phyloP scores from a whole-genome alignment of 2,329 filamentous ascomycete species.

The Chalaropsis ovoidea region DNA sequence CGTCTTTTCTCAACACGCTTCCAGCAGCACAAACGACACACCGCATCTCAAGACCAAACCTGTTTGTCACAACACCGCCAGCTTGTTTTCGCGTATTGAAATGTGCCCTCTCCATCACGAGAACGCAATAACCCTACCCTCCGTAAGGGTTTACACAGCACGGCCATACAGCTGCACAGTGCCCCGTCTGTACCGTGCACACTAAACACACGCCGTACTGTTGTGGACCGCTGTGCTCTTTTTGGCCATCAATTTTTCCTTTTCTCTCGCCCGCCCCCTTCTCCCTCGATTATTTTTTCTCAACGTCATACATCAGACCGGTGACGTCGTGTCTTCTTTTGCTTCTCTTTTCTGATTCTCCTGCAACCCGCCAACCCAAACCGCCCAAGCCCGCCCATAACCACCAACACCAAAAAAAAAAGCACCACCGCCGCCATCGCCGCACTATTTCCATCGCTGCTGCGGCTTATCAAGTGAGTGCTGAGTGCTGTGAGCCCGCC shows the following conservation, averaged over 20 bases:
- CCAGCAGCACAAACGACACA: no score
- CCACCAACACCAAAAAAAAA: background rate
- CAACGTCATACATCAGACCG: constrained; percentile 26
- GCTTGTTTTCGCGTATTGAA: background rate
- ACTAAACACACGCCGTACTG: background rate
- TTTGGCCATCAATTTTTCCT: constrained; percentile 24
- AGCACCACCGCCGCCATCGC: constrained; percentile 1
- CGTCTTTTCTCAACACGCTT: background rate
- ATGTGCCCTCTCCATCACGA: background rate
- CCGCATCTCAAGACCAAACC: background rate
- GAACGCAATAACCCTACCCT: background rate
- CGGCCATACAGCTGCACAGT: constrained; percentile 8
- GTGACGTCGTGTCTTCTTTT: constrained; percentile 25
- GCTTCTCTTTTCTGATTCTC: constrained; percentile 14
- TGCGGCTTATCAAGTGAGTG: no score
- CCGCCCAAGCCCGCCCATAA: constrained; percentile 3
- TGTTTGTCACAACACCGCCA: background rate
- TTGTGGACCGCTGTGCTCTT: constrained; percentile 19
- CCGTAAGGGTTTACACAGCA: constrained; percentile 2
- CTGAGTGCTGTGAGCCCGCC: background rate
- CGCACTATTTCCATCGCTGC: background rate
- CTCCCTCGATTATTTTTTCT: constrained; percentile 25
- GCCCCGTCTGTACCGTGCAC: constrained; percentile 2
- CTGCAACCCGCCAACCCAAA: constrained; percentile 8
- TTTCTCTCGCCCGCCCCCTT: constrained; percentile 23